These are phyloP conservation scores for Cucumis sativus DNA, from an alignment of 306 rosid genomes.

Conservation along the genomic window Cucumber_9930_V3 NC_026660.2:12437001-12437500, in stretches of 20 bases:
- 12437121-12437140: slow-evolving; percentile 91
- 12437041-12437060: slow-evolving; percentile 65
- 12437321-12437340: slow-evolving; percentile 33
- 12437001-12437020: background rate
- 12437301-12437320: slow-evolving; percentile 9
- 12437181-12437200: background rate
- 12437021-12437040: background rate
- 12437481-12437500: slow-evolving; percentile 20
- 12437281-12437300: slow-evolving; percentile 15
- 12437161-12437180: background rate
- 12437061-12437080: slow-evolving; percentile 97
- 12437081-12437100: slow-evolving; percentile 92
- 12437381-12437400: slow-evolving; percentile 16
- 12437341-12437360: slow-evolving; percentile 37
- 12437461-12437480: slow-evolving; percentile 33
- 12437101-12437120: slow-evolving; percentile 94
- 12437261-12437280: slow-evolving; percentile 11
- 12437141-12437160: background rate
- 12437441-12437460: slow-evolving; percentile 52
- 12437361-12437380: slow-evolving; percentile 38
- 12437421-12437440: slow-evolving; percentile 68
- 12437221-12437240: slow-evolving; percentile 97
- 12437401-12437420: slow-evolving; percentile 55
- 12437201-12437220: slow-evolving; percentile 14
- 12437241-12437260: slow-evolving; percentile 51